These are phyloP conservation scores for Neurospora sp. DNA, from an alignment of 495 filamentous ascomycete species.

Conservation along the genomic window DNA sequence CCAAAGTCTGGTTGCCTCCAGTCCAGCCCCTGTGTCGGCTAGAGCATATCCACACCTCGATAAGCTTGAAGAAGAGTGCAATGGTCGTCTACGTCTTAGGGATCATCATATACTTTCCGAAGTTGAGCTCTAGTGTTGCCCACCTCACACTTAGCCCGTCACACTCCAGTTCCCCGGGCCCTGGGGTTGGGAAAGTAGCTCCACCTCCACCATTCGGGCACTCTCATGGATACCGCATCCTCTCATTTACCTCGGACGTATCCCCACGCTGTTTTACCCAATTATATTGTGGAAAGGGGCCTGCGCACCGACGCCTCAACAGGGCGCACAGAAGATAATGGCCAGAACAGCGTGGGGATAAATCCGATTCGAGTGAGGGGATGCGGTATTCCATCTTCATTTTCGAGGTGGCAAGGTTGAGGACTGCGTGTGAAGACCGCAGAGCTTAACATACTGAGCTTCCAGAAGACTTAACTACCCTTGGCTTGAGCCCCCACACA, in stretches of 20 bases:
- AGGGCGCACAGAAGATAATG: neutral
- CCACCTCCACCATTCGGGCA: neutral
- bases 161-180: neutral
- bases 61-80: neutral
- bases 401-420: neutral
- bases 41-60: neutral
- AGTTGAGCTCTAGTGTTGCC: neutral
- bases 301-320: too few species aligned
- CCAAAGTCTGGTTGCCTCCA: neutral
- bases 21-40: neutral
- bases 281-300: neutral
- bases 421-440: neutral
- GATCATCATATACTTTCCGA: neutral
- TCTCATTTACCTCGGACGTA: neutral
- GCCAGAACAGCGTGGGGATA: neutral
- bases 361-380: neutral
- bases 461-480: neutral
- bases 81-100: neutral
- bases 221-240: neutral
- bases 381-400: neutral
- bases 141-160: neutral
- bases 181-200: neutral
- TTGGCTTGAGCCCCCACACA: neutral
- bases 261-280: neutral
- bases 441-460: neutral